These are phyloP conservation scores for Acanthamoeba healyi DNA, from an alignment of 208 protist species.

Conservation along the genomic window DNA sequence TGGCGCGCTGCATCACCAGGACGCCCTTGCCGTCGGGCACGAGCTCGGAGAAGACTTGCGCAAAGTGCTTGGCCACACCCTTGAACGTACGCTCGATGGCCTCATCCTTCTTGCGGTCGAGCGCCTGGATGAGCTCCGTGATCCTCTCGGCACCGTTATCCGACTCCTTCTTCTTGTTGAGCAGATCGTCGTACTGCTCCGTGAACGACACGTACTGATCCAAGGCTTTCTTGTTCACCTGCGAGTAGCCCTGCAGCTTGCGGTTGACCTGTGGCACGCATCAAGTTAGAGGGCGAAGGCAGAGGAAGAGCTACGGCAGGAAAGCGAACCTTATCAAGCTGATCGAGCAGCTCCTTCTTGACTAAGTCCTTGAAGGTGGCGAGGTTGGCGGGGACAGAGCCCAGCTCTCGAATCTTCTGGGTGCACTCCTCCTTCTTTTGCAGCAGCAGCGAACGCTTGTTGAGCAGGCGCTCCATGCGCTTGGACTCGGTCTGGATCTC, in stretches of 20 bases:
- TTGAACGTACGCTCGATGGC: slow-evolving; percentile 98
- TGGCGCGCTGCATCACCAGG: slow-evolving; percentile 87
- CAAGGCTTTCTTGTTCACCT: slow-evolving; percentile 99
- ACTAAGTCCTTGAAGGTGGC: background rate
- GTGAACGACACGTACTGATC: slow-evolving; percentile 97
- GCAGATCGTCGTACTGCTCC: slow-evolving; percentile 93
- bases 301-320: slow-evolving; percentile 30
- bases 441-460: slow-evolving; percentile 78
- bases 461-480: slow-evolving; percentile 82
- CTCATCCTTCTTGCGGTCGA: slow-evolving; percentile 96
- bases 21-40: slow-evolving; percentile 93
- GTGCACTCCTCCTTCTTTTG: slow-evolving; percentile 92
- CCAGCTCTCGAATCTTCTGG: slow-evolving; percentile 95
- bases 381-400: slow-evolving; percentile 89
- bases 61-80: slow-evolving; percentile 96
- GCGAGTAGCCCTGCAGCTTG: slow-evolving; percentile 93
- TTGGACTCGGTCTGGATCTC: slow-evolving; percentile 23
- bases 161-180: slow-evolving; percentile 91
- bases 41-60: slow-evolving; percentile 97
- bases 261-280: slow-evolving; percentile 80
- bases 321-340: background rate
- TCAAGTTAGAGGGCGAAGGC: too few relatives aligned
- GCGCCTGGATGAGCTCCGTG: slow-evolving; percentile 94
- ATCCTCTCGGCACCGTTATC: slow-evolving; percentile 94
- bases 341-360: slow-evolving; percentile 31